Conservation (phyloP, 768 basidiomycete species). For the Termitomyces sp. region DNA sequence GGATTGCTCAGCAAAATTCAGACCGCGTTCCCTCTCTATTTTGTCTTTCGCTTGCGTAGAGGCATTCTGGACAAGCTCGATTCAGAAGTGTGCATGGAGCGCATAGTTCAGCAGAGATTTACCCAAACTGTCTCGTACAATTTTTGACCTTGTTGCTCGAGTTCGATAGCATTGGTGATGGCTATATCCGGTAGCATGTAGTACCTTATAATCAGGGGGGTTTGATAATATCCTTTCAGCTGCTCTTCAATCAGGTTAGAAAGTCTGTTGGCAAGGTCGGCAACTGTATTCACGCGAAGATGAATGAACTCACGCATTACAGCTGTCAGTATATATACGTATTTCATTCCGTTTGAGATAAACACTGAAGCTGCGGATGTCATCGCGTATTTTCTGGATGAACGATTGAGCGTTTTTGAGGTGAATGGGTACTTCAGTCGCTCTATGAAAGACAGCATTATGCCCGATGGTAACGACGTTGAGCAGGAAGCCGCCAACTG, state of each 20-base stretch:
- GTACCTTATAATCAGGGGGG: not conserved
- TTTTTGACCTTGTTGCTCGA: not conserved
- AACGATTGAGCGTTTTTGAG: not conserved
- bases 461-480: not conserved
- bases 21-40: not conserved
- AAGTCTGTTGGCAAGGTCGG: not conserved
- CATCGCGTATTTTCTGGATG: not conserved
- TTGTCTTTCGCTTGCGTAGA: not conserved
- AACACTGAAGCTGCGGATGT: not conserved
- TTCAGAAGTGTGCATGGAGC: not conserved
- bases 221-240: not conserved
- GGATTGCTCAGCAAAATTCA: not conserved
- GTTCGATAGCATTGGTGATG: not conserved
- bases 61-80: not conserved
- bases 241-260: not conserved
- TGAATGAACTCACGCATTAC: not conserved
- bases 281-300: not conserved
- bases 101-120: not conserved
- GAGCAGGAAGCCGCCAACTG: not conserved
- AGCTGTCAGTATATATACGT: not conserved
- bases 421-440: not conserved
- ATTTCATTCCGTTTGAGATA: not conserved
- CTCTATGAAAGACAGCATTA: not conserved
- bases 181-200: not conserved
- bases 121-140: not conserved